Evolutionary conservation across 768 basidiomycete genomes (phyloP), one percentile per base, ranked within the genome.

Genomic region (button mushroom (Agaricus bisporus)): DNA sequence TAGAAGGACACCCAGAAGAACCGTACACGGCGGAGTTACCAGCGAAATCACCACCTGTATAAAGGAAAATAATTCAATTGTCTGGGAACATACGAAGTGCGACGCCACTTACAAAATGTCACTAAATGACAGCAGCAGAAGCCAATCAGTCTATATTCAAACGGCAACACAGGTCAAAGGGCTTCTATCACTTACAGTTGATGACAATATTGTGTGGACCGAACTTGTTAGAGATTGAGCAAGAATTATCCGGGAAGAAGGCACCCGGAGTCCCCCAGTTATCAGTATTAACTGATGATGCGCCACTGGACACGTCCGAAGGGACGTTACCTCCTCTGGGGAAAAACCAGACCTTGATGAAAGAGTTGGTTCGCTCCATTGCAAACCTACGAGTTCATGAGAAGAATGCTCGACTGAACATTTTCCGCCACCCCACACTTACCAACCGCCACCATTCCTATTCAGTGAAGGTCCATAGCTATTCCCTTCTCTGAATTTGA

Each of bases 341-440:
- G 83, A 84, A 89, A 69, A 86, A 88, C 80, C 82, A 89, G 44
- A 87, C 71, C 56, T 82, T 84, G 62, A 88, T 80, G 62, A 73
- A 79, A 4, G 62, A 60, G 20, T 65, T 57, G 0, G 83, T 83
- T 35, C 84, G 75, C 62, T 86, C 82, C 61, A 85, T 70, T 0
- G 83, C 85, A 64, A 74, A 85, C 78, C 80, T 85, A 18, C 4
- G 36, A 36, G 39, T 2, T 25, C 4, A 32, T 48, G 48, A 48
- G 36, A 37, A 22, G 35, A 49, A 25, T 32, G 32, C 8, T 32
- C 8, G 32, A 28, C 11, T n/a, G 43, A 32, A 41, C 5, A 22
- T 47, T 18, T 6, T 37, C 39, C 26, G n/a, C 25, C 15, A 15
- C 36, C 26, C 20, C 29, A 15, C 35, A 62, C 73, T 37, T 64